Conservation (phyloP, 257 asterid genomes). For the Apocynum venetum region DNA sequence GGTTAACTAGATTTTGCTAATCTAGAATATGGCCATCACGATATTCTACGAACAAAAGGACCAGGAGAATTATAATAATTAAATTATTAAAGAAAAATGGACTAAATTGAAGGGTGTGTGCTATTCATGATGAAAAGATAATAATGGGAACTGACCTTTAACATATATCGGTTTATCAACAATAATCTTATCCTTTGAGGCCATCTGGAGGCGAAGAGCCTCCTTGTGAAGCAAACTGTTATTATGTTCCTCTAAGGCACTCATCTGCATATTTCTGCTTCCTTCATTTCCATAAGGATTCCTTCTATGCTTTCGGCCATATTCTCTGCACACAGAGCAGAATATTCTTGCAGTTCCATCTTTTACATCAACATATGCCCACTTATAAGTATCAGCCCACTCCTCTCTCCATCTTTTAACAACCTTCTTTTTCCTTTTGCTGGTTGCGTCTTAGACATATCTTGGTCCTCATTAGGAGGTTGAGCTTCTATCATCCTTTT, state of each 20-base stretch:
- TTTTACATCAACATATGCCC: constrained; percentile 95
- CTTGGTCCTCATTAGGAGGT: constrained; percentile 60
- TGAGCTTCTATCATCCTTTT: constrained; percentile 69
- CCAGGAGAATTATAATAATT: not conserved
- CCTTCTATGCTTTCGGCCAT: constrained; percentile 96
- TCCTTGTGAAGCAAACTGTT: constrained; percentile 98
- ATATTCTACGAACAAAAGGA: not conserved
- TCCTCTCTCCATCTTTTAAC: constrained; percentile 99
- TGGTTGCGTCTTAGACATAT: constrained; percentile 59
- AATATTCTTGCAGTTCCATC: constrained; percentile 96
- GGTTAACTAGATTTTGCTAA: not conserved
- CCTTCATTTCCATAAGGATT: constrained; percentile 99
- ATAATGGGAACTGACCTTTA: constrained; percentile 56
- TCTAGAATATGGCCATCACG: not conserved
- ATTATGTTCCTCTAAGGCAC: constrained; percentile 98
- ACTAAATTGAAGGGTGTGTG: too few species aligned
- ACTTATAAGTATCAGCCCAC: constrained; percentile 99
- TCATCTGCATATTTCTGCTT: constrained; percentile 99
- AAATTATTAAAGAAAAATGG: not conserved
- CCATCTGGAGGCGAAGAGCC: constrained; percentile 95
- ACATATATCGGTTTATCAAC: constrained; percentile 87
- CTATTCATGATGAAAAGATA: not conserved
- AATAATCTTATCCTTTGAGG: constrained; percentile 86
- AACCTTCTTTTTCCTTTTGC: constrained; percentile 91
- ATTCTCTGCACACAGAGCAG: constrained; percentile 96